Conservation (phyloP, 31 red algal species). For the Odonthalia washingtoniensis region DNA sequence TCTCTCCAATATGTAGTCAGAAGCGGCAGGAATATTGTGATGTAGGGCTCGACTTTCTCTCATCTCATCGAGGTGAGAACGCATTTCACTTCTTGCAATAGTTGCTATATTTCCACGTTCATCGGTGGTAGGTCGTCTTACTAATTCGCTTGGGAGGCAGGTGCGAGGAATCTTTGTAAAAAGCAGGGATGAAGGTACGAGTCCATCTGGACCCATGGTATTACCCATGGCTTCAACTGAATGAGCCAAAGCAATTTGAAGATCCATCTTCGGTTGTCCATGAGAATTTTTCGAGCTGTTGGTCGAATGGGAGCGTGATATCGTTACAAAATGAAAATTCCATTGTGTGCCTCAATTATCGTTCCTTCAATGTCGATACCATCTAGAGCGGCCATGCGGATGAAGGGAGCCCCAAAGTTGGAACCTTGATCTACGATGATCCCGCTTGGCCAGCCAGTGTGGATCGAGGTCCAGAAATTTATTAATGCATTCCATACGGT, state of each 20-base stretch:
- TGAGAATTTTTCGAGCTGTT: slow-evolving; percentile 24
- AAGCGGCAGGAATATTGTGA: too few species aligned
- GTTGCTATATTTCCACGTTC: neutral
- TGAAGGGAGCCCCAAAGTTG: too few species aligned
- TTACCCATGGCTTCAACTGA: slow-evolving; percentile 43
- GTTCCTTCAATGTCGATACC: slow-evolving; percentile 15
- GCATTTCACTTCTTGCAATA: neutral
- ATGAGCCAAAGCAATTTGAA: neutral
- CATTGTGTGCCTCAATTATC: too few species aligned
- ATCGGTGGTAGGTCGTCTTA: neutral
- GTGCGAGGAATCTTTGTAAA: slow-evolving; percentile 10
- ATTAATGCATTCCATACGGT: too few species aligned
- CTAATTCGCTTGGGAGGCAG: neutral
- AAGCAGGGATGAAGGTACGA: too few species aligned
- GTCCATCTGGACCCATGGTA: slow-evolving; percentile 23
- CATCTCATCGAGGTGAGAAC: neutral
- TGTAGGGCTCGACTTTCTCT: too few species aligned
- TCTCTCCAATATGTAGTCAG: too few species aligned
- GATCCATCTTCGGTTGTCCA: neutral
- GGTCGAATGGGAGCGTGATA: slow-evolving; percentile 31
- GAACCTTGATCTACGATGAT: too few species aligned
- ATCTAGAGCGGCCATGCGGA: too few species aligned
- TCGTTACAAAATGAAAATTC: slow-evolving; percentile 14
- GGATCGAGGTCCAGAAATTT: too few species aligned
- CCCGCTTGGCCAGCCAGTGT: too few species aligned